Conservation (phyloP, 129 eudicot genomes). For the Erigeron canadensis region DNA sequence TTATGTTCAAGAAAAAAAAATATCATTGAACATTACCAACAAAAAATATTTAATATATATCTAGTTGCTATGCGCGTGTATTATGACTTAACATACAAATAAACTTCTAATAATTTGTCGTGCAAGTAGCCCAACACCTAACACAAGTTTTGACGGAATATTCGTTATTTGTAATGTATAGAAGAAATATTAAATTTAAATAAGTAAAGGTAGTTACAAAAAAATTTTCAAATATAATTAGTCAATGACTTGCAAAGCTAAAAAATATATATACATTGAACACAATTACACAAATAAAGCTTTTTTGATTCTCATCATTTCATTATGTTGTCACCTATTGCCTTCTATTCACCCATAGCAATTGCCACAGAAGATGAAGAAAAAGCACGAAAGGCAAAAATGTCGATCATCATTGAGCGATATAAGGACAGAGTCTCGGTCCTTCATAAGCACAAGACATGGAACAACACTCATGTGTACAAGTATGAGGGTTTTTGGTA, state of each 20-base stretch:
- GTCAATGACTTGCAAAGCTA: neutral
- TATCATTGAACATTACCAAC: no score
- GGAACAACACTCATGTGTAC: slow-evolving; percentile 10
- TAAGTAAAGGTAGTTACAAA: no score
- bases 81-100: no score
- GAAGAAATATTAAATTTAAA: no score
- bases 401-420: slow-evolving; percentile 9
- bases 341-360: slow-evolving; percentile 23
- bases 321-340: neutral
- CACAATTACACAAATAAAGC: neutral
- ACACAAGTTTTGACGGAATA: no score
- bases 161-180: no score
- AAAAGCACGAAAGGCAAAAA: slow-evolving; percentile 8
- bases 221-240: no score
- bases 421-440: slow-evolving; percentile 14
- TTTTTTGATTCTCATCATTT: neutral
- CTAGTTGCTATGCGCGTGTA: no score
- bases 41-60: no score
- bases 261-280: neutral
- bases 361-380: slow-evolving; percentile 22
- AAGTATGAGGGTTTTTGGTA: slow-evolving; percentile 35
- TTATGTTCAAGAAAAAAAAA: no score
- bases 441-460: slow-evolving; percentile 18
- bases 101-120: no score
- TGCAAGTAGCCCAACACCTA: no score